Evolutionary conservation across 2,329 filamentous ascomycete species (phyloP).

Genomic region (Domatiomyces catenatus): DNA sequence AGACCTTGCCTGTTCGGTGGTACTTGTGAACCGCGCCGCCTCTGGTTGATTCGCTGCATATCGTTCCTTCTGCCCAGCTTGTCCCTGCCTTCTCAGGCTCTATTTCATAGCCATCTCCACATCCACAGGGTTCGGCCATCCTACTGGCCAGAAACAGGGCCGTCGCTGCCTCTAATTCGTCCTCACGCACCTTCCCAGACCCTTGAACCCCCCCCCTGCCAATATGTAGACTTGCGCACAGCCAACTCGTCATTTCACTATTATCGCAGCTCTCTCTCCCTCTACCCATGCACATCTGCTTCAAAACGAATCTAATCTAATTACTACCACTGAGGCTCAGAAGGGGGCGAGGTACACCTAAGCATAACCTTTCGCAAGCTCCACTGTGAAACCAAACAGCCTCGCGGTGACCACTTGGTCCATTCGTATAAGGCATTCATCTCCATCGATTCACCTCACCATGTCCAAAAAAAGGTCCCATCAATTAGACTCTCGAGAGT

Average conservation of each 20-base stretch:
- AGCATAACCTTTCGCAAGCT: constrained; percentile 13
- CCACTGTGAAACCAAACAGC: constrained; percentile 14
- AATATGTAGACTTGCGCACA: constrained; percentile 6
- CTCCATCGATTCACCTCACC: constrained; percentile 14
- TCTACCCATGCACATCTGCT: constrained; percentile 14
- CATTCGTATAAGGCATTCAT: constrained; percentile 14
- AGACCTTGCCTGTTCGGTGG: neutral
- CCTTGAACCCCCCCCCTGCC: constrained; percentile 6
- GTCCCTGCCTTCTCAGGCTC: neutral
- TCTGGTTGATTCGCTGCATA: neutral
- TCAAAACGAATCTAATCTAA: constrained; percentile 18
- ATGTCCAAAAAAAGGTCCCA: constrained; percentile 16
- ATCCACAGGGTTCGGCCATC: neutral
- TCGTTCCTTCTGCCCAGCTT: neutral
- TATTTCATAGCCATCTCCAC: neutral
- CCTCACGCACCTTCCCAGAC: constrained; percentile 1
- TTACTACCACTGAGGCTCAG: constrained; percentile 18
- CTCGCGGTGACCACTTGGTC: constrained; percentile 9
- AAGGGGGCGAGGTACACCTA: constrained; percentile 16
- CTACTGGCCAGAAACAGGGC: constrained; percentile 6
- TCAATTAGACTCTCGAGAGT: neutral
- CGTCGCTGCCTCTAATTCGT: constrained; percentile 1
- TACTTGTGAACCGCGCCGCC: neutral
- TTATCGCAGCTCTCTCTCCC: constrained; percentile 10
- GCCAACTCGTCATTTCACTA: constrained; percentile 17